Evolutionary conservation across 2,329 filamentous ascomycete genomes (phyloP), one percentile per base, ranked within the genome.

Genomic region (Pseudodiploospora longispora): DNA sequence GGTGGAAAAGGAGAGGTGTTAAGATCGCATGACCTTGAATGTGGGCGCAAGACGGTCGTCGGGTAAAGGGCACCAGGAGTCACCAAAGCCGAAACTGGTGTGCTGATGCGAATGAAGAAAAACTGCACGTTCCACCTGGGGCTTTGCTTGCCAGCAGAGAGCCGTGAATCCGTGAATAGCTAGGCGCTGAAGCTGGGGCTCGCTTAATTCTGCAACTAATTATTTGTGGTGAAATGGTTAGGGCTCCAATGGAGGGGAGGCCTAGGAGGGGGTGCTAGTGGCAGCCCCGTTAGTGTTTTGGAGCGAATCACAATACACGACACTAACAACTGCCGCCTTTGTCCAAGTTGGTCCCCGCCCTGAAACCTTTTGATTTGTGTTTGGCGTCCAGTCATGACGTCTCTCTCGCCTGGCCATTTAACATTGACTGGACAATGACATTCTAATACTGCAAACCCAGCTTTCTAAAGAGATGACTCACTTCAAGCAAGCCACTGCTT

Each of bases 11-110:
- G 55, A 54, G 45, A 46, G 45, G 52, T 48, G 52, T 62, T 62
- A 63, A 56, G 61, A 60, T 65, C 55, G 62, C 63, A 65, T 66
- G 63, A 65, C 63, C 63, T 60, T 49, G 44, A 49, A 50, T 45
- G 47, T 39, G 47, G 47, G 49, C 37, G 41, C 31, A 41, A 50
- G 27, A 33, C 28, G 33, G 36, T 19, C 10, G 27, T 35, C 38
- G 35, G 27, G 30, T 30, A 41, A 45, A 41, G 36, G 29, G 35
- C 38, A 45, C 40, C 46, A 42, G 41, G 37, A 39, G 33, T 19
- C 34, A 19, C 19, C 19, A 40, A 41, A 34, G 34, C 37, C 32
- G 40, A 31, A 46, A 39, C 40, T 42, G 36, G 45, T 44, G 45
- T 47, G 45, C 42, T 47, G 46, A 33, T 41, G 46, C 44, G 38